A percentile compares a stretch with the other conserved stretches of the same genome.
Conservation (phyloP, 2,329 filamentous ascomycete species). For the Paracorniculantispora psalliotae region DNA sequence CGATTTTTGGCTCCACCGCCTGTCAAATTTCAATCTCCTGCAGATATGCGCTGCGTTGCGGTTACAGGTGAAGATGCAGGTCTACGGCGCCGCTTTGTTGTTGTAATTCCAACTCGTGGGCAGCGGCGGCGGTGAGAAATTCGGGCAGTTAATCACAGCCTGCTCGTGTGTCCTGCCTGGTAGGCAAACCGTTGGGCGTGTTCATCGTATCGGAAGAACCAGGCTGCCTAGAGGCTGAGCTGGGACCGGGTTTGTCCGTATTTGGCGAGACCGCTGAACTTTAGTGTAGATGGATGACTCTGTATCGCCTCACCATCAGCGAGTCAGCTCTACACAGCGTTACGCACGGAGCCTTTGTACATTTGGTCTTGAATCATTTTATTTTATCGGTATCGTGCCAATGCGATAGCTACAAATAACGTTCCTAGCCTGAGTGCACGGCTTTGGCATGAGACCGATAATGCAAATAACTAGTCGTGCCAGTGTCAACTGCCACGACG, state of each 20-base stretch:
- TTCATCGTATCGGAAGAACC: slow-evolving; percentile 1
- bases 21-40: not conserved
- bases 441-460: not conserved
- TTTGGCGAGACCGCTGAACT: not conserved
- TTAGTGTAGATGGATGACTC: not conserved
- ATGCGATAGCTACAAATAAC: not conserved
- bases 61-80: not conserved
- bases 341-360: not conserved
- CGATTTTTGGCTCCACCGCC: not conserved
- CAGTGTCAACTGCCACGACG: not conserved
- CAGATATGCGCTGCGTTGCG: not conserved
- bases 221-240: not conserved
- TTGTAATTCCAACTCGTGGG: not conserved
- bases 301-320: not conserved
- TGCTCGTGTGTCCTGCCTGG: not conserved
- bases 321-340: slow-evolving; percentile 2
- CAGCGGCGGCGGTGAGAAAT: not conserved
- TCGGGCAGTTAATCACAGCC: not conserved
- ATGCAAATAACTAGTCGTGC: not conserved
- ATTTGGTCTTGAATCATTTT: not conserved
- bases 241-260: slow-evolving; percentile 11
- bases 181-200: not conserved
- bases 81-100: not conserved
- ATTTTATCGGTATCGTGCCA: not conserved
- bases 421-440: not conserved